These are phyloP conservation scores for Wickerhamia fluorescens DNA, from an alignment of 805 yeast genomes.

Conservation along the genomic window DNA sequence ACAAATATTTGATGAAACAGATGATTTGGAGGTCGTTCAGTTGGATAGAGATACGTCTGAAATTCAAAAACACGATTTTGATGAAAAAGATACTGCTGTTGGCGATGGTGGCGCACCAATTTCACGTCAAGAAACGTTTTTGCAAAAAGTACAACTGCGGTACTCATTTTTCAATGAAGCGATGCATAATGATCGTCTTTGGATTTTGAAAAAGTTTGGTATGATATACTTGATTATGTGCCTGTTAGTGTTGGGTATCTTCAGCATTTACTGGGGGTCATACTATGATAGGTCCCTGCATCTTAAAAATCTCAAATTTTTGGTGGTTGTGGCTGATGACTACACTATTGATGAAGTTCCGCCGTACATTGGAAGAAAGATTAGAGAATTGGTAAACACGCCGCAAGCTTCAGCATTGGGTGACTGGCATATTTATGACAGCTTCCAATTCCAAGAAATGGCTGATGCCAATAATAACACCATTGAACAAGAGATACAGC, in stretches of 20 bases:
- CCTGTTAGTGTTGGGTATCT: constrained; percentile 20
- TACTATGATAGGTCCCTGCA: constrained; percentile 21
- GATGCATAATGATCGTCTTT: constrained; percentile 14
- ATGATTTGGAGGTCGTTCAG: background rate
- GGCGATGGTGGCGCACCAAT: constrained; percentile 1
- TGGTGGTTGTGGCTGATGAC: constrained; percentile 33
- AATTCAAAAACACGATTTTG: background rate
- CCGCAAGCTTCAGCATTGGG: constrained; percentile 18
- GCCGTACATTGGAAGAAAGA: constrained; percentile 24
- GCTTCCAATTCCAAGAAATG: constrained; percentile 17
- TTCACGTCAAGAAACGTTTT: constrained; percentile 11
- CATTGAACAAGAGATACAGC: constrained; percentile 11
- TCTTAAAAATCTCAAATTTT: constrained; percentile 24
- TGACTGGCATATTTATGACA: constrained; percentile 15
- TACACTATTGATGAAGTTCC: constrained; percentile 11
- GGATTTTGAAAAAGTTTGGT: constrained; percentile 11
- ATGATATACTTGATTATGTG: constrained; percentile 19
- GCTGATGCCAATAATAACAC: constrained; percentile 19
- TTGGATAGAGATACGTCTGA: background rate
- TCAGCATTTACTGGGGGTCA: constrained; percentile 39
- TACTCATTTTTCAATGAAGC: constrained; percentile 26
- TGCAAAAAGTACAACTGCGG: constrained; percentile 19
- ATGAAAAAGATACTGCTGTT: background rate
- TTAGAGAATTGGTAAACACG: constrained; percentile 7
- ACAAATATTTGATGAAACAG: no score